phyloP scores from a whole-genome alignment of 805 yeast species.

The Starmerella bombi region DNA sequence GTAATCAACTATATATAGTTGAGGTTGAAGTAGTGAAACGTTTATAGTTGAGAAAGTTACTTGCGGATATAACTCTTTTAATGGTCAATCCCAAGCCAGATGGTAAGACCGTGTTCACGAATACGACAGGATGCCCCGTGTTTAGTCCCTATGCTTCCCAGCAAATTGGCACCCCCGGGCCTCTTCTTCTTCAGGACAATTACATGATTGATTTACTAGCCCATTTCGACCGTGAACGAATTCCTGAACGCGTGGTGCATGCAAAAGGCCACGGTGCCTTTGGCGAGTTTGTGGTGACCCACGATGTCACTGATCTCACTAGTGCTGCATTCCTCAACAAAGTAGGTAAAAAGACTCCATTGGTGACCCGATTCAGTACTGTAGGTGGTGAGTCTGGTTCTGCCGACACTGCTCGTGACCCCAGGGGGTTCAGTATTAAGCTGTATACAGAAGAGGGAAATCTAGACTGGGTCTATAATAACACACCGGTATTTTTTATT shows the following conservation, averaged over 20 bases:
- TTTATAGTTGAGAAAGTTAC: too few relatives aligned
- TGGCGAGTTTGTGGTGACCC: conserved; percentile 47
- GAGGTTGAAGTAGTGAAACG: too few relatives aligned
- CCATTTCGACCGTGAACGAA: conserved; percentile 50
- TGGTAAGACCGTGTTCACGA: conserved; percentile 29
- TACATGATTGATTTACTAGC: conserved; percentile 44
- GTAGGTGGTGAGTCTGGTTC: conserved; percentile 61
- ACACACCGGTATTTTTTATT: conserved; percentile 55
- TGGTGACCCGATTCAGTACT: conserved; percentile 47
- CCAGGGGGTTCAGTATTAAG: conserved; percentile 58
- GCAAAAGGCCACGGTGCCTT: conserved; percentile 56
- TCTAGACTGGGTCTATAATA: conserved; percentile 60
- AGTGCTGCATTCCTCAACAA: conserved; percentile 42
- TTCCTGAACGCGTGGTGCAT: conserved; percentile 56
- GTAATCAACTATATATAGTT: too few relatives aligned
- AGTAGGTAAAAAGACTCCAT: conserved; percentile 68
- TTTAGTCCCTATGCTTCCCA: conserved; percentile 43
- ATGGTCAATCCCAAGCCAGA: conserved; percentile 17
- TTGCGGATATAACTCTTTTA: too few relatives aligned
- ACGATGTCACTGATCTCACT: conserved; percentile 41
- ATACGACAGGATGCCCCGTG: conserved; percentile 44
- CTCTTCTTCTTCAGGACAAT: conserved; percentile 45
- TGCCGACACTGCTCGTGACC: conserved; percentile 55
- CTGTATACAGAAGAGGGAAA: conserved; percentile 56
- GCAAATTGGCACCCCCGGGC: conserved; percentile 43